Conservation (phyloP, 2,329 filamentous ascomycete genomes). For the Pseudogymnoascus sp. region DNA sequence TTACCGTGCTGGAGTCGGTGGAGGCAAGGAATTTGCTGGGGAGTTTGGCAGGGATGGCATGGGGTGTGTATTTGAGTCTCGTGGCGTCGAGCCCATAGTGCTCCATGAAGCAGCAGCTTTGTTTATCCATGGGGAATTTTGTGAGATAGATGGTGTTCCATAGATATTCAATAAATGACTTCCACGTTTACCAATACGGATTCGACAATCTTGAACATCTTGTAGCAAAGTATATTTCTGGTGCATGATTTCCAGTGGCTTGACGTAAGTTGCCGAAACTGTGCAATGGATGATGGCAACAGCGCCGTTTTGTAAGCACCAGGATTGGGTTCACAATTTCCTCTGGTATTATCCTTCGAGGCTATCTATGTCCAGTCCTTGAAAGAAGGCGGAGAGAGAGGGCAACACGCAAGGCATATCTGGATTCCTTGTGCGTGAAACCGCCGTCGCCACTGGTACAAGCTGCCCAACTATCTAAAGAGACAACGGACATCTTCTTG, state of each 20-base stretch:
- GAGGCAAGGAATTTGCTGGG: constrained; percentile 63
- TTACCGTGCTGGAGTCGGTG: constrained; percentile 60
- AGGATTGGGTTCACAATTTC: background rate
- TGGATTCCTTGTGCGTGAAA: background rate
- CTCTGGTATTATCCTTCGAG: background rate
- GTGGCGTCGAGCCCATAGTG: constrained; percentile 32
- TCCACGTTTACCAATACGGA: background rate
- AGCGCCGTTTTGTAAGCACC: background rate
- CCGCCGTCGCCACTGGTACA: background rate
- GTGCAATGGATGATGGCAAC: background rate
- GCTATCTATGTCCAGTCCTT: background rate
- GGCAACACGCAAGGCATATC: background rate
- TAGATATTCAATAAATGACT: background rate
- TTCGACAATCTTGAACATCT: background rate
- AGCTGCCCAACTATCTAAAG: background rate
- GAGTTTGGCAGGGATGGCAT: constrained; percentile 62
- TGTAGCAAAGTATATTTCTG: too few relatives aligned
- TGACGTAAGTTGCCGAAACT: background rate
- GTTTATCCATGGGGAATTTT: background rate
- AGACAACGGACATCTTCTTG: background rate
- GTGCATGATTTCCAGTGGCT: too few relatives aligned
- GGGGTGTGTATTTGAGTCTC: constrained; percentile 70
- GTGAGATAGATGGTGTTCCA: background rate
- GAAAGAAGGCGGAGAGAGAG: background rate
- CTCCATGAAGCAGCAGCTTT: background rate